Evolutionary conservation across 345 rosid species (phyloP), one percentile per base, ranked within the genome.

Genomic region (Clausena lansium): DNA sequence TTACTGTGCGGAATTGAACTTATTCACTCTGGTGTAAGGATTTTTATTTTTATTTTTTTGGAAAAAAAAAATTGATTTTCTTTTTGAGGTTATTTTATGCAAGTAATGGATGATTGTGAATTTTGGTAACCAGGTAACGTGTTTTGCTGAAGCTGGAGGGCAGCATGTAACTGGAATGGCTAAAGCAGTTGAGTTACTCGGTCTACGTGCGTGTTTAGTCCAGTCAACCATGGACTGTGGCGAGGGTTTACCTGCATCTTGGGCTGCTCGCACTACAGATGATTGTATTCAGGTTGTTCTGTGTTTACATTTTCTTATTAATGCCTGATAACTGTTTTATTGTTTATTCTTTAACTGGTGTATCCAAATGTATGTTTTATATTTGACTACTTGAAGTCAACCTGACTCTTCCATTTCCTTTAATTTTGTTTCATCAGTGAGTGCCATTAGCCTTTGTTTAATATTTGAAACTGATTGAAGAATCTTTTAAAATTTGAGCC

Each of bases 61-160:
- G 3, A 9, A 45, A 41, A 39, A 33, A 33, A 41, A 41, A 41
- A 41, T 6, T 1, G 60, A 52, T 11, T 67, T 61, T 22, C 22
- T 36, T 71, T 71, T n/a, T 7, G 1, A 28, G 67, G 9, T 41
- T 74, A 19, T 61, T 41, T 4, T 1, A 28, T 28, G 36, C 30
- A 32, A 74, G 27, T 17, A 30, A 28, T 24, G 66, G 66, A 28
- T 74, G 41, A 19, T 32, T 65, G 5, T 9, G n/a, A 13, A 47
- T 28, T 72, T 65, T 61, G 35, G 81, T 41, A 61, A 79, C 9
- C 7, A 91, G 96, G 91, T 90, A 28, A 88, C 96, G 6, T 91
- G 96, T 85, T 88, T 89, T 77, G 93, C 96, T 35, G 93, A 91
- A 82, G 96, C 93, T 0, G 96, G 96, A 77, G 96, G 93, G 54